These are phyloP conservation scores for Leucogyrophana mollusca DNA, from an alignment of 768 basidiomycete species.

Conservation along the genomic window DNA sequence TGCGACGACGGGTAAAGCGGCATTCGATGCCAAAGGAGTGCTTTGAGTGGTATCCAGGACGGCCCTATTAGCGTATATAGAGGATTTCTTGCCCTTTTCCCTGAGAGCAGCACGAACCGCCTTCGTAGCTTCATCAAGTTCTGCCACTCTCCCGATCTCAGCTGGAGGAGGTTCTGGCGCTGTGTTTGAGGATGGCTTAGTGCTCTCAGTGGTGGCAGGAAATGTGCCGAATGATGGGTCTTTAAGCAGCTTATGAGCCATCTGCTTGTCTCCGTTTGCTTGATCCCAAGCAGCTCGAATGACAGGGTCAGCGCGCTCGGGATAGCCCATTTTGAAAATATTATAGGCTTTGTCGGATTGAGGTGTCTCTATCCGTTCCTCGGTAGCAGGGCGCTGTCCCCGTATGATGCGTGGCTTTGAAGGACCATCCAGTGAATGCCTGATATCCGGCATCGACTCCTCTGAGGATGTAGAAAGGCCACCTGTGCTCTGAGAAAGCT, in stretches of 20 bases:
- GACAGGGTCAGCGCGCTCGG: conserved; percentile 34
- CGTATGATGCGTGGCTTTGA: conserved; percentile 57
- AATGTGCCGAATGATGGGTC: conserved; percentile 55
- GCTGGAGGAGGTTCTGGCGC: conserved; percentile 6
- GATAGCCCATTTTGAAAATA: conserved; percentile 64
- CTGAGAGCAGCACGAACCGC: conserved; percentile 62
- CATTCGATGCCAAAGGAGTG: conserved; percentile 39
- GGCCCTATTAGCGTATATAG: conserved; percentile 72
- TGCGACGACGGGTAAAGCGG: conserved; percentile 32
- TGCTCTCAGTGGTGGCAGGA: conserved; percentile 18
- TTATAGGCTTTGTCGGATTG: conserved; percentile 38
- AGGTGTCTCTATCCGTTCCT: conserved; percentile 25
- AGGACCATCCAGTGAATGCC: conserved; percentile 39
- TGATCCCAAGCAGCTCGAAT: conserved; percentile 69
- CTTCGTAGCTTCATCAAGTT: conserved; percentile 71
- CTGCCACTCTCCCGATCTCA: conserved; percentile 62
- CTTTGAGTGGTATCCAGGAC: conserved; percentile 46
- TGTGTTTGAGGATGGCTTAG: conserved; percentile 4
- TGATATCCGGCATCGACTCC: conserved; percentile 58
- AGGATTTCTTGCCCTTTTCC: conserved; percentile 80
- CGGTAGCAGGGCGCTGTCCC: conserved; percentile 35
- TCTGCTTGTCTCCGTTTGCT: conserved; percentile 57
- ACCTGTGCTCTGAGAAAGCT: conserved; percentile 34
- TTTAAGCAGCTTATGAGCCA: conserved; percentile 55
- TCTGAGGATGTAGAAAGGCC: conserved; percentile 63